Conservation (phyloP, 768 basidiomycete species). For the Rhizopogon salebrosus region DNA sequence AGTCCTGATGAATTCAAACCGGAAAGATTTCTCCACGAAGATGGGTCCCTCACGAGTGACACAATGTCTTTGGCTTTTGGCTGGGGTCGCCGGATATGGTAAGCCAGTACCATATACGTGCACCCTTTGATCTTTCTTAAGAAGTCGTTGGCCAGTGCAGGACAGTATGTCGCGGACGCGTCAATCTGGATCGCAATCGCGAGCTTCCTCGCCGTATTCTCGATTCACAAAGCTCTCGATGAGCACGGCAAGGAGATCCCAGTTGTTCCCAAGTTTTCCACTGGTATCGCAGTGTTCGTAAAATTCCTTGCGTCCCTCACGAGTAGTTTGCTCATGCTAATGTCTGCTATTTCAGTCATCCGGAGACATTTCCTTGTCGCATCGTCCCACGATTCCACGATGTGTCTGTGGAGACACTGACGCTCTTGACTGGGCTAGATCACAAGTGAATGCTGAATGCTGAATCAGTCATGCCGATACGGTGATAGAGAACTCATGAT, state of each 20-base stretch:
- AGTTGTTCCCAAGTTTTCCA: neutral
- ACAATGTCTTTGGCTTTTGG: neutral
- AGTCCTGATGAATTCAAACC: conserved; percentile 33
- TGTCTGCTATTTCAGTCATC: conserved; percentile 7
- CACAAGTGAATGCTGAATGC: no score
- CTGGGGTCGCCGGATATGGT: conserved; percentile 1
- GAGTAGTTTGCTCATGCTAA: neutral
- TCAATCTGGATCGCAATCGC: neutral
- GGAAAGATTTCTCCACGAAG: conserved; percentile 24
- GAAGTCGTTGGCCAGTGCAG: neutral
- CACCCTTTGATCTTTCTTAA: no score
- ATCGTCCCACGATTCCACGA: conserved; percentile 8
- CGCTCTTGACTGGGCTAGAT: no score
- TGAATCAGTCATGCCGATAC: no score
- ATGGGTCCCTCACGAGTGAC: neutral
- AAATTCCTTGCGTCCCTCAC: neutral
- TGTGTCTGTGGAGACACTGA: no score
- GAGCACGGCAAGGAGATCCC: neutral
- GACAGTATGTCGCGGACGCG: neutral
- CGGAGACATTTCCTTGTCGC: conserved; percentile 11
- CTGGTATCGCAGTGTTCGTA: neutral
- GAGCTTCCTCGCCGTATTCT: neutral
- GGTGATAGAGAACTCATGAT: no score
- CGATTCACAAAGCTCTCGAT: neutral
- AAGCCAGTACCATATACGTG: neutral